Conservation (phyloP, 2,329 filamentous ascomycete genomes). For the Incumbomyces lentus region DNA sequence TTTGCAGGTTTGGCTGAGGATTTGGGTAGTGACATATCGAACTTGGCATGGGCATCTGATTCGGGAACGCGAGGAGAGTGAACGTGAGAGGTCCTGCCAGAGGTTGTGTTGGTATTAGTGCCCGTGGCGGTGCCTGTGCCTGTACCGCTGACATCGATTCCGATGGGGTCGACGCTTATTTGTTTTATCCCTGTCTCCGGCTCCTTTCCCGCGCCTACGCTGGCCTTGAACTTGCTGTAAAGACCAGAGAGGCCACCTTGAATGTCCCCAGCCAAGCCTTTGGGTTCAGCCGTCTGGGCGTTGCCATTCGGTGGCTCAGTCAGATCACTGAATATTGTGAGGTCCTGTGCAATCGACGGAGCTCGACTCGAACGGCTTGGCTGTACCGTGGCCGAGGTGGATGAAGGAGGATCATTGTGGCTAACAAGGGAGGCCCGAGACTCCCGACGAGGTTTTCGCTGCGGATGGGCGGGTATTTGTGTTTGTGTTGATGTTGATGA, state of each 20-base stretch:
- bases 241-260: constrained; percentile 81
- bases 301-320: constrained; percentile 53
- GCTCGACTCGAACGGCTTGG: constrained; percentile 52
- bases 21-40: not conserved
- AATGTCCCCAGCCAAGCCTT: constrained; percentile 60
- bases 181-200: constrained; percentile 10
- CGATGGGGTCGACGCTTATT: not conserved
- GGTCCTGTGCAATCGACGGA: constrained; percentile 54
- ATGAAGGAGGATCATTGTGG: constrained; percentile 63
- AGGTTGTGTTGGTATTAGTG: constrained; percentile 13
- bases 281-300: constrained; percentile 52
- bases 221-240: constrained; percentile 75
- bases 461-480: not conserved
- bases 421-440: constrained; percentile 42
- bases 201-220: constrained; percentile 61
- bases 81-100: constrained; percentile 14
- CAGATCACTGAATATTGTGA: constrained; percentile 93
- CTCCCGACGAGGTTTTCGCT: constrained; percentile 26
- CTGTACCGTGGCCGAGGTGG: constrained; percentile 63
- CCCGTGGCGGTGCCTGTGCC: not conserved
- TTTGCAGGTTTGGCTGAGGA: not conserved
- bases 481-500: not conserved
- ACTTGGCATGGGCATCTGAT: constrained; percentile 7
- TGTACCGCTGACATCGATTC: constrained; percentile 8
- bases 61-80: constrained; percentile 15